Conservation (phyloP, 306 rosid genomes). For the Hippophae tibetana region DNA sequence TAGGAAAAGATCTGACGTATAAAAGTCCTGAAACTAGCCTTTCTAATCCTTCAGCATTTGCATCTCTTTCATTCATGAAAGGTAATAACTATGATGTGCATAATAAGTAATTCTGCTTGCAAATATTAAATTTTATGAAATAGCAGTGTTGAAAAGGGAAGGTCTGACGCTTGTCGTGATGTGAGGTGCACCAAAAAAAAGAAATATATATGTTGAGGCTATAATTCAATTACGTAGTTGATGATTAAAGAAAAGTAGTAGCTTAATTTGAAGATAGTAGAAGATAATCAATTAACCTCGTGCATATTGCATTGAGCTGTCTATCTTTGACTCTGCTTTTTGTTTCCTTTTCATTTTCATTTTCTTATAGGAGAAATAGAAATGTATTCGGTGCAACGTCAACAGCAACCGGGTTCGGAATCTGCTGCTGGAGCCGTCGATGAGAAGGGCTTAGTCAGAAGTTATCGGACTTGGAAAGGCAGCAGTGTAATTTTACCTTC, state of each 20-base stretch:
- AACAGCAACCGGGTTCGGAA: conserved; percentile 11
- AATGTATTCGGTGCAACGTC: conserved; percentile 29
- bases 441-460: conserved; percentile 26
- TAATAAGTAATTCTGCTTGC: not conserved
- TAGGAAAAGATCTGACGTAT: conserved; percentile 35
- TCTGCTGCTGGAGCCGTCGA: conserved; percentile 18
- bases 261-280: too few species aligned
- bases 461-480: conserved; percentile 30
- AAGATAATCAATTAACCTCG: too few species aligned
- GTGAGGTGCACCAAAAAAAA: too few species aligned
- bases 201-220: too few species aligned
- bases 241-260: too few species aligned
- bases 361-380: not conserved
- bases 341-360: not conserved
- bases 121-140: not conserved
- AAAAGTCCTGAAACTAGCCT: conserved; percentile 29
- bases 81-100: conserved; percentile 27
- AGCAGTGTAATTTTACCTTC: conserved; percentile 19
- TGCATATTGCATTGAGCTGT: too few species aligned
- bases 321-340: not conserved
- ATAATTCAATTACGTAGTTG: too few species aligned
- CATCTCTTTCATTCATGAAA: conserved; percentile 59
- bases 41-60: conserved; percentile 37
- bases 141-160: not conserved
- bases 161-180: too few species aligned